phyloP scores from a whole-genome alignment of 805 yeast genomes.

The Tetrapisispora namnaoensis region DNA sequence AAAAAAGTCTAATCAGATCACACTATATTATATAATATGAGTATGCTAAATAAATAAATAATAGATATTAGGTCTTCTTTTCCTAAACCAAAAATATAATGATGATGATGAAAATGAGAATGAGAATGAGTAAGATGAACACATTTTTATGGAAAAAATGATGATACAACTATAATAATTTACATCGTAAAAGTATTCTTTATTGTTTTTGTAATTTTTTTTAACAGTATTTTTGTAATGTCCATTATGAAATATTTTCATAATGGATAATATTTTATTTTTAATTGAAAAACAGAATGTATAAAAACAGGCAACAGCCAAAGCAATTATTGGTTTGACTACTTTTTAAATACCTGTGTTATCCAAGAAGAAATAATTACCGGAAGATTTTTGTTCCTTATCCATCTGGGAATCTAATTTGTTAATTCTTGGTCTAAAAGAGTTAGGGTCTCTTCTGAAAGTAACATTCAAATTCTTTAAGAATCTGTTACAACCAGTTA shows the following conservation, averaged over 20 bases:
- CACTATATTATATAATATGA: slow-evolving; percentile 2
- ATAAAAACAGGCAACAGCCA: slow-evolving; percentile 5
- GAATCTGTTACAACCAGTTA: slow-evolving; percentile 96
- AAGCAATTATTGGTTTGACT: neutral
- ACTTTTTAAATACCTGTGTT: slow-evolving; percentile 36
- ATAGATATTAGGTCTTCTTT: slow-evolving; percentile 4
- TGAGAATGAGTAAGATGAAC: neutral
- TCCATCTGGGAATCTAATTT: slow-evolving; percentile 98
- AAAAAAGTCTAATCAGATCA: neutral
- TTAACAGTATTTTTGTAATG: neutral
- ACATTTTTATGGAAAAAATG: neutral
- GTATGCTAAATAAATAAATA: slow-evolving; percentile 4
- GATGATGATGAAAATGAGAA: neutral
- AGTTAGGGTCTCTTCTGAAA: slow-evolving; percentile 97
- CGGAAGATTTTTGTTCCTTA: slow-evolving; percentile 86
- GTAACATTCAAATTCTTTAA: slow-evolving; percentile 95
- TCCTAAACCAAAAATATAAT: slow-evolving; percentile 3
- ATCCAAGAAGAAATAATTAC: slow-evolving; percentile 95
- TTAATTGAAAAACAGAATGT: neutral
- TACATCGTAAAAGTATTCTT: slow-evolving; percentile 2
- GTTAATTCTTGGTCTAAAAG: slow-evolving; percentile 97
- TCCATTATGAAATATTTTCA: neutral
- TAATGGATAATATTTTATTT: neutral
- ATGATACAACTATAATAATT: slow-evolving; percentile 1
- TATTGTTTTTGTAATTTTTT: neutral